These are phyloP conservation scores for Hypoxylon sp. DNA, from an alignment of 2,329 filamentous ascomycete species.

Conservation along the genomic window DNA sequence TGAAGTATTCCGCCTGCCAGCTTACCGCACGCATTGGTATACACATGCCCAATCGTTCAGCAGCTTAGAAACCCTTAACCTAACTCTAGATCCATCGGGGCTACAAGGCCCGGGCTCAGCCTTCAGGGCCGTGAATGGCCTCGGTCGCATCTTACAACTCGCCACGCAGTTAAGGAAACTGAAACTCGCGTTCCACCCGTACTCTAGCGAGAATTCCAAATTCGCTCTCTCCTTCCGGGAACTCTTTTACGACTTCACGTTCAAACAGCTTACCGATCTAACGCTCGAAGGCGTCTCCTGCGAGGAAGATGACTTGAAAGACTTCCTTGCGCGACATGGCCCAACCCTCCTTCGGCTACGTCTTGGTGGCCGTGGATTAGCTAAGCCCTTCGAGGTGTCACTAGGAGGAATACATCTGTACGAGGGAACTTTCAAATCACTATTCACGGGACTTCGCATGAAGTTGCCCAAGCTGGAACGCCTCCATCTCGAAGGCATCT, in stretches of 20 bases:
- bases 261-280: slow-evolving; percentile 58
- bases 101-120: slow-evolving; percentile 56
- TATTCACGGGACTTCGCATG: slow-evolving; percentile 60
- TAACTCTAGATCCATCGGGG: slow-evolving; percentile 59
- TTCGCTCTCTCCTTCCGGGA: slow-evolving; percentile 60
- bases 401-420: slow-evolving; percentile 62
- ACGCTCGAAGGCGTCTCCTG: slow-evolving; percentile 61
- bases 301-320: slow-evolving; percentile 61
- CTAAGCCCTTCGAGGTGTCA: slow-evolving; percentile 57
- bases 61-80: slow-evolving; percentile 58
- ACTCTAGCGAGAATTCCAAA: slow-evolving; percentile 58
- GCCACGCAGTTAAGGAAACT: slow-evolving; percentile 57
- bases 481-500: slow-evolving; percentile 63
- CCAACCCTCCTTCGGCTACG: slow-evolving; percentile 59
- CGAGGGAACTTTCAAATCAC: slow-evolving; percentile 60
- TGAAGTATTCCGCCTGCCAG: slow-evolving; percentile 58
- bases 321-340: slow-evolving; percentile 60
- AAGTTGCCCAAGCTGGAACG: slow-evolving; percentile 58
- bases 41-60: slow-evolving; percentile 59
- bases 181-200: slow-evolving; percentile 60
- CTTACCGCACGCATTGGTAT: slow-evolving; percentile 60
- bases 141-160: slow-evolving; percentile 60
- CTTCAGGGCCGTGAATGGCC: slow-evolving; percentile 60
- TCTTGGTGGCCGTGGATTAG: slow-evolving; percentile 62
- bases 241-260: slow-evolving; percentile 58